Evolutionary conservation across 2,329 filamentous ascomycete genomes (phyloP), one percentile per base, ranked within the genome.

Genomic region (Emericellopsis cladophorae): DNA sequence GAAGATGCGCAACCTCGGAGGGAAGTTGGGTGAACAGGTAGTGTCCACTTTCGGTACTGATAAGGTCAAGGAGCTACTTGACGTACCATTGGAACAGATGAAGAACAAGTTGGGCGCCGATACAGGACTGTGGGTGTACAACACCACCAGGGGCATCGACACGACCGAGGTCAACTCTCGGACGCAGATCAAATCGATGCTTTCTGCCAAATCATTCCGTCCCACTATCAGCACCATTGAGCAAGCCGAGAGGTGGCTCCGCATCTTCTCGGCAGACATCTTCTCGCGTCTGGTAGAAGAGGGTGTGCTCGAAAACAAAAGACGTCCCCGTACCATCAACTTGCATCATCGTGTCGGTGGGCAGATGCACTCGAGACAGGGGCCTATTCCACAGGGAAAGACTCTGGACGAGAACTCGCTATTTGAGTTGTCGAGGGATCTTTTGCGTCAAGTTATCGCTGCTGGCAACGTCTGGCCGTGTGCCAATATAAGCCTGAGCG

Each of bases 101-200:
- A 84, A 89, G 60, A 71, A 74, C 32, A 84, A 80, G 51, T 62
- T 96, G 15, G 85, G 86, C 4, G 83, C 90, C 40, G 87, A 94
- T 36, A 92, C 84, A 0, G 90, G 86, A 1, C 68, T 72, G 4
- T 95, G 89, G 88, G 68, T 96, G 10, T 82, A 94, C 61, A 78
- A 82, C 41, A 83, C 81, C 10, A 81, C 96, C 40, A 78, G 92
- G 10, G 92, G 92, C 2, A 77, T 89, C 45, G 92, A 98, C 57
- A 67, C 69, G 39, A 92, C 83, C 51, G 89, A 95, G 59, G 87
- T 98, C 48, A 95, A 87, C 53, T 76, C 87, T 23, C 73, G 90
- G 40, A 95, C 88, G 2, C 85, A 92, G 53, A 95, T 95, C 65
- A 95, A 96, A 58, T 92, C 84, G 14, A 96, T 98, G 89, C 69